Base-by-base conservation (phyloP, 2,329 filamentous ascomycete species). In the Scedosporium minutisporum region DNA sequence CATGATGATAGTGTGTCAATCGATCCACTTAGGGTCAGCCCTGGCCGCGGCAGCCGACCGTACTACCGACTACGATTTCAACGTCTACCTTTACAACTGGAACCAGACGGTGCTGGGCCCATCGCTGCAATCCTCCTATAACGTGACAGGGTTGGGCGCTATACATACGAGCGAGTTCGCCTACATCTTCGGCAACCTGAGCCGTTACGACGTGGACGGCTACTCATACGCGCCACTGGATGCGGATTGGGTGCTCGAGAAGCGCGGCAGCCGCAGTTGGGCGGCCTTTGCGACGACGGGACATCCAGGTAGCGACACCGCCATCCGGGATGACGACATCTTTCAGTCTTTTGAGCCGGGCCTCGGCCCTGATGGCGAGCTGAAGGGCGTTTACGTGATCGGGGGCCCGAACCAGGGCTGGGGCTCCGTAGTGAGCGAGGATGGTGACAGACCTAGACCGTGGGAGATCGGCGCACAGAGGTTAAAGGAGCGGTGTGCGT, bases 101-200 rank as follows among this genome's bases (percentile, higher is more conserved):
- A 84, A 84, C 68, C 80, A 82, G 66, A 84, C 81, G 0, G 73
- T 84, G 16, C 70, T 82, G 2, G 77, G 75, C 3, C 72, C 75
- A 0, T 73, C 79, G 33, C 67, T 82, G 21, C 60, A 61, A 3
- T 69, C 70, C 9, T 60, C 70, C 2, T 66, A 66, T 25, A 72
- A 73, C 10, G 65, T 70, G 3, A 70, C 73, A 1, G 77, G 77
- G 1, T 66, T 78, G 6, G 80, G 80, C 38, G 71, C 77, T 0
- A 72, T 81, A 4, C 82, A 85, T 67, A 81, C 78, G 0, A 78
- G 79, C 0, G 82, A 84, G 60, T 78, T 83, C 25, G 77, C 79
- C 4, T 84, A 83, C 68, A 70, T 81, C 3, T 83, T 79, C 63
- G 80, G 73, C 16, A 78, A 78, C 63, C 65, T 78, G 23, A 73